phyloP scores from a whole-genome alignment of 2,329 filamentous ascomycete species.

The Sporothrix phasma region DNA sequence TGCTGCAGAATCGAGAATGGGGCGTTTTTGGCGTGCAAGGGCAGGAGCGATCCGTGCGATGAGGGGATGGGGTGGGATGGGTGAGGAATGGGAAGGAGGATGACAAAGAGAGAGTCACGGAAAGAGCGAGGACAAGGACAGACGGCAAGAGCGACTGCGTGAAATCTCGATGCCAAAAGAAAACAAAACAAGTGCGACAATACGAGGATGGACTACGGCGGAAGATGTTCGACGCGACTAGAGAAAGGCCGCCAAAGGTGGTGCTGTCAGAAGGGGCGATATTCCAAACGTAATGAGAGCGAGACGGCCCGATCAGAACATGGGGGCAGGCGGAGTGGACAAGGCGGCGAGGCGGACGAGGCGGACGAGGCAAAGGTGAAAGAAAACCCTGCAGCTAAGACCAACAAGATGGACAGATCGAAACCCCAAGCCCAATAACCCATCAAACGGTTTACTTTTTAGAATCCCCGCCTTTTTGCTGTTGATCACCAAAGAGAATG shows the following conservation, averaged over 20 bases:
- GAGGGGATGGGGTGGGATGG: neutral
- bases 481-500: neutral
- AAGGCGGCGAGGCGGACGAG: neutral
- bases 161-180: neutral
- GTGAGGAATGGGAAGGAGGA: neutral
- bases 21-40: neutral
- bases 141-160: neutral
- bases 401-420: neutral
- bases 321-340: no score
- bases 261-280: neutral
- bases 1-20: neutral
- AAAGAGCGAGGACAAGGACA: neutral
- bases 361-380: neutral
- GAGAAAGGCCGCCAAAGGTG: no score
- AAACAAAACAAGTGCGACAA: slow-evolving; percentile 1
- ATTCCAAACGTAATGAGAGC: slow-evolving; percentile 3
- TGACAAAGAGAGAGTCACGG: neutral
- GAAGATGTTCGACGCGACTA: neutral
- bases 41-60: neutral
- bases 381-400: neutral
- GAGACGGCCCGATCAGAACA: neutral
- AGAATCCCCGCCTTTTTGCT: neutral
- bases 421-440: neutral
- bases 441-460: no score
- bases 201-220: neutral